Evolutionary conservation across 73 alveolate species (phyloP).

Genomic region (Uronychia binucleata): DNA sequence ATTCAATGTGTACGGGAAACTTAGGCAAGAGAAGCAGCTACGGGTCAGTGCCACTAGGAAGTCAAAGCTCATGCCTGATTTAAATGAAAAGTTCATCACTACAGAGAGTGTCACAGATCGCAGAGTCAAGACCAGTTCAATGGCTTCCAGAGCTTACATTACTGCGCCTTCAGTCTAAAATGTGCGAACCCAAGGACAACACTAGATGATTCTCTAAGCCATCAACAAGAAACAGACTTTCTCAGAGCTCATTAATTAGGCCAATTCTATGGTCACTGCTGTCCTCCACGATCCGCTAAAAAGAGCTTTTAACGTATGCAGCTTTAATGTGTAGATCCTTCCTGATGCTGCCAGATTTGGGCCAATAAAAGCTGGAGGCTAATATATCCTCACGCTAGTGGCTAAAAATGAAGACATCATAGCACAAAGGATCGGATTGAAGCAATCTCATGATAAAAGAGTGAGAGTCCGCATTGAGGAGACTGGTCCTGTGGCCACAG

Average conservation of each 20-base stretch:
- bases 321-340: too few relatives aligned
- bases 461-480: conserved; percentile 41
- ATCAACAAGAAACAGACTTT: conserved; percentile 92
- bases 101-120: conserved; percentile 94
- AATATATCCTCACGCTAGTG: conserved; percentile 51
- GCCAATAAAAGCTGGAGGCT: conserved; percentile 55
- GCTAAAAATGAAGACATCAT: conserved; percentile 81
- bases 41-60: conserved; percentile 63
- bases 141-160: conserved; percentile 91
- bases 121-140: conserved; percentile 92
- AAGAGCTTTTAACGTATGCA: conserved; percentile 57
- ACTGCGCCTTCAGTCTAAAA: conserved; percentile 95
- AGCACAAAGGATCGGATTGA: conserved; percentile 71
- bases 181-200: conserved; percentile 96
- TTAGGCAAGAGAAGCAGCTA: conserved; percentile 67
- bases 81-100: conserved; percentile 92
- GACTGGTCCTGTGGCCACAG: conserved; percentile 83
- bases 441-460: conserved; percentile 56
- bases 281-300: conserved; percentile 91
- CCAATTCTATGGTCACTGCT: conserved; percentile 94
- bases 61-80: conserved; percentile 84
- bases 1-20: conserved; percentile 73
- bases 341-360: conserved; percentile 73
- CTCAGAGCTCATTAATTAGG: conserved; percentile 91
- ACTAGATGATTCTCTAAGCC: conserved; percentile 91